phyloP scores from a whole-genome alignment of 768 basidiomycete genomes.

The Podaxis sp. region DNA sequence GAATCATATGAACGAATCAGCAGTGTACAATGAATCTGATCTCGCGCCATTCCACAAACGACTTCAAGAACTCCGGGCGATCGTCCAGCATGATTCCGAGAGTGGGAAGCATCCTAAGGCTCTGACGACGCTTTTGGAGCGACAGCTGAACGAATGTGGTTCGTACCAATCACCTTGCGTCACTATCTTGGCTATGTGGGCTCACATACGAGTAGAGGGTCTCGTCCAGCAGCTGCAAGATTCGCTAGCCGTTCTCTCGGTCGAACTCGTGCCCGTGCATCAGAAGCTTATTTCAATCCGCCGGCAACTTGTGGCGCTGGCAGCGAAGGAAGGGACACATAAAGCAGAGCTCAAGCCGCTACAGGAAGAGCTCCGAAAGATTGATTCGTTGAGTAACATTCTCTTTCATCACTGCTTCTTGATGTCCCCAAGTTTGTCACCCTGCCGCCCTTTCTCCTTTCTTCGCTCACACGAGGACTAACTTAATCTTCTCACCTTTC shows the following conservation, averaged over 20 bases:
- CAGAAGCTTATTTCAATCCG: conserved; percentile 85
- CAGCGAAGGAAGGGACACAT: conserved; percentile 81
- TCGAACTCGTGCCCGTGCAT: conserved; percentile 89
- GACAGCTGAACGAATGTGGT: conserved; percentile 93
- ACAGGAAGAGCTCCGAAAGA: conserved; percentile 89
- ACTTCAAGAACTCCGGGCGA: conserved; percentile 76
- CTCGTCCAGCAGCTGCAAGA: conserved; percentile 78
- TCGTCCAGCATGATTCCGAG: conserved; percentile 80
- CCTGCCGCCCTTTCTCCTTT: conserved; percentile 1
- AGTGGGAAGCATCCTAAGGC: conserved; percentile 82
- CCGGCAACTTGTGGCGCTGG: conserved; percentile 83
- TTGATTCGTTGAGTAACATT: conserved; percentile 85
- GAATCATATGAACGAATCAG: conserved; percentile 93
- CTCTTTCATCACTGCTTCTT: conserved; percentile 19
- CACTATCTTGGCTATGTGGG: background rate
- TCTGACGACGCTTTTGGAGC: conserved; percentile 84
- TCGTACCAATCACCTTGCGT: conserved; percentile 28
- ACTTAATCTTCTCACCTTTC: background rate
- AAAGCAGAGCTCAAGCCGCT: conserved; percentile 88
- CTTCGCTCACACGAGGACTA: conserved; percentile 1
- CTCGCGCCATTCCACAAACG: conserved; percentile 85
- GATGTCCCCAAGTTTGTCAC: conserved; percentile 16
- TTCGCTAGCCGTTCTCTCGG: conserved; percentile 82
- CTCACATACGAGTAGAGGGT: conserved; percentile 50
- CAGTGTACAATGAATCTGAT: conserved; percentile 90